phyloP scores from a whole-genome alignment of 176 grass and related monocot genomes.

The Oryza rufipogon region DNA sequence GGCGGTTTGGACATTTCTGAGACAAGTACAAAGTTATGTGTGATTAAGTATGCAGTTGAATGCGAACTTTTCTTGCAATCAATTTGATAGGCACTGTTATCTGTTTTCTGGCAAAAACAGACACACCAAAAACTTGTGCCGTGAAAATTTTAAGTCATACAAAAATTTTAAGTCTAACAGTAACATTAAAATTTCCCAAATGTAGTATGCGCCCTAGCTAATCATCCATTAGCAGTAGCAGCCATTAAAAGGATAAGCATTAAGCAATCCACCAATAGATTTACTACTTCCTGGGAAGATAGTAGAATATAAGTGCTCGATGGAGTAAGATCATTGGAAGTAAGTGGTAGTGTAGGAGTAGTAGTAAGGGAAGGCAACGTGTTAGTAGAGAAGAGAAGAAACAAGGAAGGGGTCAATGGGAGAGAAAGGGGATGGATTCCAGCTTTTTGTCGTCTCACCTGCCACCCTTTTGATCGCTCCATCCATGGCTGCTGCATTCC shows the following conservation, averaged over 20 bases:
- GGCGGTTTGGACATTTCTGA: background rate
- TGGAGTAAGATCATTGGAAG: too few relatives aligned
- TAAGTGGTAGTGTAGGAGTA: background rate
- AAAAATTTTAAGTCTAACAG: background rate
- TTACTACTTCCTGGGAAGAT: background rate
- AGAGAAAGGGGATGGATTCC: background rate
- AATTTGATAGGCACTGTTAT: background rate
- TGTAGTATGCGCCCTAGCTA: background rate
- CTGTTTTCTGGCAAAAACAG: background rate
- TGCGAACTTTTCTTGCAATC: background rate
- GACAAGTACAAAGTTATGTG: background rate
- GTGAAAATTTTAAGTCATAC: background rate
- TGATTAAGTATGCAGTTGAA: background rate
- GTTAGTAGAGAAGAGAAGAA: background rate
- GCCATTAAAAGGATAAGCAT: background rate
- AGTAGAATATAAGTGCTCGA: background rate
- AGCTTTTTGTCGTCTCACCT: conserved; percentile 45
- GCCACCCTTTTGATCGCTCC: conserved; percentile 63
- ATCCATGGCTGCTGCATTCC: conserved; percentile 66
- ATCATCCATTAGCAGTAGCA: background rate
- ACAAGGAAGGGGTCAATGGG: background rate
- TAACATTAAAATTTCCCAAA: background rate
- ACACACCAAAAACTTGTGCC: background rate
- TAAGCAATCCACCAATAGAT: background rate
- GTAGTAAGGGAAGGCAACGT: background rate